A percentile compares a stretch with the other conserved stretches of the same genome.
Conservation (phyloP, 495 filamentous ascomycete genomes). For the Pyrenopolyporus hunteri region DNA sequence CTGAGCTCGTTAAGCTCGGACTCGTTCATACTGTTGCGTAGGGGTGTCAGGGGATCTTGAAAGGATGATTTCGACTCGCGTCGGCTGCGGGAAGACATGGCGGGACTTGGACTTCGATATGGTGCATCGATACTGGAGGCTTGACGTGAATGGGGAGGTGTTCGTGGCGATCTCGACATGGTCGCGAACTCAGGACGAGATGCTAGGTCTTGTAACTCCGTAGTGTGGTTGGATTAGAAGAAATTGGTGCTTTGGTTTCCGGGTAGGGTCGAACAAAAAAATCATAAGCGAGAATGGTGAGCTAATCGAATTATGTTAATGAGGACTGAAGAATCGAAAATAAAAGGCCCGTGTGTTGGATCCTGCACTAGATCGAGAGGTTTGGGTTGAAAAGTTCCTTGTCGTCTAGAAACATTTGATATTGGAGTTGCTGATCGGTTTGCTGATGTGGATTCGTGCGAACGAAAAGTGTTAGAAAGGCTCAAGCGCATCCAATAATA, state of each 20-base stretch:
- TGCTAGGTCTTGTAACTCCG: neutral
- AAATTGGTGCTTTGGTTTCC: slow-evolving; percentile 1
- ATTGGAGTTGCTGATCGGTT: too few relatives aligned
- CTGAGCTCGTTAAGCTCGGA: slow-evolving; percentile 56
- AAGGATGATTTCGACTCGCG: slow-evolving; percentile 65
- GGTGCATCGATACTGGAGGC: slow-evolving; percentile 63
- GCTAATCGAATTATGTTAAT: neutral
- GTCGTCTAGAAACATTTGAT: slow-evolving; percentile 12
- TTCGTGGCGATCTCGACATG: slow-evolving; percentile 68
- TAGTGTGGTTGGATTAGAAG: neutral
- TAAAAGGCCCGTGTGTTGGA: neutral
- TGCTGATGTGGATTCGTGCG: slow-evolving; percentile 13
- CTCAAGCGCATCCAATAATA: slow-evolving; percentile 23
- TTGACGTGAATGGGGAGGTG: slow-evolving; percentile 69
- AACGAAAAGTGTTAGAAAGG: slow-evolving; percentile 10
- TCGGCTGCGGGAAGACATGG: slow-evolving; percentile 47
- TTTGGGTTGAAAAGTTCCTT: slow-evolving; percentile 8
- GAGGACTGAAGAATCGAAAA: neutral
- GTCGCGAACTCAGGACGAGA: slow-evolving; percentile 11
- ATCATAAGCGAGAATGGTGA: slow-evolving; percentile 1
- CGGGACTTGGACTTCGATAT: slow-evolving; percentile 54
- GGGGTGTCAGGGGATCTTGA: slow-evolving; percentile 66
- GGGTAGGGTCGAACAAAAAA: slow-evolving; percentile 17
- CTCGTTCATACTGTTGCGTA: slow-evolving; percentile 58
- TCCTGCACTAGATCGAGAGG: neutral